Evolutionary conservation across 2,329 filamentous ascomycete species (phyloP), one percentile per base, ranked within the genome.

Genomic region (Fusarium guadeloupense): DNA sequence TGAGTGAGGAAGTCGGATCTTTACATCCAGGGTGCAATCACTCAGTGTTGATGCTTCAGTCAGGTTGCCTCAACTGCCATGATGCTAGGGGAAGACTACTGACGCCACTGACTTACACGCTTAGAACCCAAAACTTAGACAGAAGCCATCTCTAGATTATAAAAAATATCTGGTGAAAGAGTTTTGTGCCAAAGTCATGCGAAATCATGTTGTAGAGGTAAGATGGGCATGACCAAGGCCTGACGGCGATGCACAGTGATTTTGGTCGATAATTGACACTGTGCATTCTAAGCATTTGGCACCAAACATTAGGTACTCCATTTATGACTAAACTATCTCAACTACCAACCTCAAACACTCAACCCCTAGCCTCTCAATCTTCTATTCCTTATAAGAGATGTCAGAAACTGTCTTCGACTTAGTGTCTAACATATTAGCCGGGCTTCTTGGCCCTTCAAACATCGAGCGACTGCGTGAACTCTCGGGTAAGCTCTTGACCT

Each of bases 401-500:
- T 5, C 42, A 13, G 19, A 8, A 2, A n/a, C 20, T 37, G 17
- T 21, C 9, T 28, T 40, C 6, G 6, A n/a, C 6, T 5, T n/a
- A 8, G 10, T 16, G 7, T 12, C 38, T 6, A 16, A n/a, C n/a
- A 54, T 21, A 28, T 38, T 58, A 20, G 21, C 58, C n/a, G 47
- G 39, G 10, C 45, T 69, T 4, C 31, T 69, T 13, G 21, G 66
- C 7, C 26, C 30, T 23, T 42, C 25, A 12, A 69, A 69, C 28
- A 25, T 40, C 16, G 14, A 39, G 13, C 41, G 30, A 14, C 41
- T 69, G 19, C 25, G 46, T 37, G 46, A 54, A 23, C 31, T 64
- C 23, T 43, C 46, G n/a, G 56, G 61, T 65, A 62, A 34, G 50
- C 13, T 5, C 17, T 14, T 19, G 10, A 28, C 25, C 35, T 23